Evolutionary conservation across 2,329 filamentous ascomycete genomes (phyloP), one percentile per base, ranked within the genome.

Genomic region (Kalmusia sp.): DNA sequence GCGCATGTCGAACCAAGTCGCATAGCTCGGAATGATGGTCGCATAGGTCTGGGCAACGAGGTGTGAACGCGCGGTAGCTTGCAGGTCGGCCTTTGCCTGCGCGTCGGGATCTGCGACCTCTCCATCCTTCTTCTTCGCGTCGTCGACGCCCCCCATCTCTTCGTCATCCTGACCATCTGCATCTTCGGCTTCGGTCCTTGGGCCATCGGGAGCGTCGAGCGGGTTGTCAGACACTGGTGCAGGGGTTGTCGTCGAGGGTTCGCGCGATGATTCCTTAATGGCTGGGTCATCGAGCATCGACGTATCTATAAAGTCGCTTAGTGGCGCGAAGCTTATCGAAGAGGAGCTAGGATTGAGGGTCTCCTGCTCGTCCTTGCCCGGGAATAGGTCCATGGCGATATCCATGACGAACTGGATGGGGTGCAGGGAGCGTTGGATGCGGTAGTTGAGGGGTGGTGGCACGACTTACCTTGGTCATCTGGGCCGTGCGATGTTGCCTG

Each of bases 1-100:
- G 73, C 93, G 91, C 93, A 99, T 97, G 76, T 99, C 95, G 74
- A 99, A 99, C 95, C 95, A 99, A 12, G 91, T 95, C 71, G 92
- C 96, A 77, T 99, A 99, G 74, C 93, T 98, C 19, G 95, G 95
- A 19, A 99, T 86, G 58, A 99, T 93, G 70, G 98, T 98, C 57
- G 93, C 89, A 71, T 97, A 93, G 35, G 92, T 96, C 78, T 99
- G 95, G 12, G 91, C 87, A 57, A 96, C 90, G 50, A 99, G 86
- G 69, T 98, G 93, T 64, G 93, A 90, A 61, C 93, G 91, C 46
- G 95, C 96, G 3, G 92, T 89, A 37, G 90, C 88, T 78, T 97
- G 93, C 51, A 93, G 81, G 3, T 86, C 86, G 49, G 92, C 86
- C 76, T 96, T 97, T 35, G 88, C 87, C 73, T 93, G 82, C 46